Evolutionary conservation across 2,329 filamentous ascomycete genomes (phyloP), one percentile per base, ranked within the genome.

Genomic region (Monilinia fructicola): DNA sequence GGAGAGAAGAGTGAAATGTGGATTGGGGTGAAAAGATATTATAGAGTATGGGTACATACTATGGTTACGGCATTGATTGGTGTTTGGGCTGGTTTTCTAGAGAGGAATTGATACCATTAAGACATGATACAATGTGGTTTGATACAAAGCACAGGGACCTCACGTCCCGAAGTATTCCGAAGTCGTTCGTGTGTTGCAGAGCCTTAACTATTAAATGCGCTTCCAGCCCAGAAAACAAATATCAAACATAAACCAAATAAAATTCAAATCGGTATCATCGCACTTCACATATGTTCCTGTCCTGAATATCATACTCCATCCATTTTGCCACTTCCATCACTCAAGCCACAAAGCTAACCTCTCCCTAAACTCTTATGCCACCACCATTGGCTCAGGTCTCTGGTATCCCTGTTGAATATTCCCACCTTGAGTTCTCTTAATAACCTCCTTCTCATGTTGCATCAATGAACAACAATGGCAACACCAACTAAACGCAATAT

Each of bases 401-500:
- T 69, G 63, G 59, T 70, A 70, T 21, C 69, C 71, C 10, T 54
- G 28, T 11, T 59, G 5, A 4, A 53, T n/a, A 23, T 26, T 38
- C 10, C 54, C 35, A 62, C 53, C 63, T n/a, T 46, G 31, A 14
- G 63, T 66, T 18, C 69, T 67, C 11, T 46, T 65, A 31, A 72
- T 66, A 31, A 73, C 68, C 40, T 75, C 74, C 63, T 73, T 74
- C 68, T 74, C 73, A 10, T 71, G 68, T 46, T 74, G 73, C 12
- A 74, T 72, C 9, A 75, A 40, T 3, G 70, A 59, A 63, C 74
- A 74, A 65, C 73, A 74, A n/a, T 63, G 63, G 64, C 74, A 75
- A 69, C 76, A 80, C 50, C 73, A 74, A 35, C 77, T 76, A 40
- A 75, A 73, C n/a, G 79, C 73, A 65, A 78, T 79, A 40, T 75